Base-by-base conservation (phyloP, 805 yeast genomes). In the Ogataea henricii region DNA sequence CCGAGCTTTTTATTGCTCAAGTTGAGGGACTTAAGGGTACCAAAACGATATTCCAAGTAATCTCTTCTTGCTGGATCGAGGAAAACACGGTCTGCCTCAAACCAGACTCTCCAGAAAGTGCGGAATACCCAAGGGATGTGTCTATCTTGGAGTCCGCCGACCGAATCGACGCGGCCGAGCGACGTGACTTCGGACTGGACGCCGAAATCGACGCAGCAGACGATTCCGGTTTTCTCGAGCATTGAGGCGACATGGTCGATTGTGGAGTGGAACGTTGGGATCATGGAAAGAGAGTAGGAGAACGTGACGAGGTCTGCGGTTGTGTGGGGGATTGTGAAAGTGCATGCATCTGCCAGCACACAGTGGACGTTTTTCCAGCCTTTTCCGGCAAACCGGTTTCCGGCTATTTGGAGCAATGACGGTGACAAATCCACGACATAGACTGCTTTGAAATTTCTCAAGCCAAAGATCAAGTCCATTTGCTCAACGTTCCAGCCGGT, bases 91-190 rank as follows among this genome's bases (percentile, higher is more conserved):
- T 87, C 96, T 45, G 85, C 84, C 66, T 87, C 96, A 65, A 88
- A 87, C 96, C 96, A 88, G 37, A 84, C 71, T 61, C 90, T 77
- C 96, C 96, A 87, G 63, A 87, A 88, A 25, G 88, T 85, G 63
- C 95, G 75, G 43, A 78, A 74, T 47, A 85, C 52, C 95, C 95
- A 87, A 22, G 89, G 84, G 51, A 79, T 82, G 63, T 86, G 86
- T 60, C 95, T 75, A 58, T 81, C 77, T 26, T 76, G 76, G 54
- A 82, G 69, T 7, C 95, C 94, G 44, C 96, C 95, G 29, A 87
- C 68, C 7, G 91, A 84, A 60, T 85, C 81, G 43, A 82, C 76
- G 63, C 88, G 78, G 16, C 90, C 90, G 47, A 82, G 71, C 4
- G 81, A 72, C 39, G 83, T 82, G 43, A 83, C 82, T 39, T 72